Evolutionary conservation across 2,329 filamentous ascomycete species (phyloP).

Genomic region (Bipolaris gigantea): DNA sequence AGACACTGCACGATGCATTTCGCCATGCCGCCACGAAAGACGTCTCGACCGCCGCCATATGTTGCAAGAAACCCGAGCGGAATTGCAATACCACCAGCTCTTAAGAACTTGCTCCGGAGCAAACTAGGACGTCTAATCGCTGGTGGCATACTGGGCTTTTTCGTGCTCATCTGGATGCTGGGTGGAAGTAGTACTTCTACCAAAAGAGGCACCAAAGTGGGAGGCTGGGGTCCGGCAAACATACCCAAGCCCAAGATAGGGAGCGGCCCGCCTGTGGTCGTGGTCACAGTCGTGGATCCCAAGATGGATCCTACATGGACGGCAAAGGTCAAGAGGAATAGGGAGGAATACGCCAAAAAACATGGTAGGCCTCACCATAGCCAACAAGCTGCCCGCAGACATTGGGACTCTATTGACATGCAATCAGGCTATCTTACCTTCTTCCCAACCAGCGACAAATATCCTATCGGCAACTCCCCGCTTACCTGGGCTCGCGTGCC

Average conservation of each 20-base stretch:
- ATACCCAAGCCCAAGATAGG: conserved; percentile 45
- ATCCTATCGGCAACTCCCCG: conserved; percentile 63
- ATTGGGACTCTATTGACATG: background rate
- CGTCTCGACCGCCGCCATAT: conserved; percentile 74
- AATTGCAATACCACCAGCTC: conserved; percentile 47
- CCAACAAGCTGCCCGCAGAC: background rate
- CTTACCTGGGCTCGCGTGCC: conserved; percentile 76
- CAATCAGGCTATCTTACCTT: conserved; percentile 78
- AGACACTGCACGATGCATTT: conserved; percentile 67
- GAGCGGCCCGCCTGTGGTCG: conserved; percentile 61
- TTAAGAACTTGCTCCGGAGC: conserved; percentile 53
- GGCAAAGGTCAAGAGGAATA: conserved; percentile 76
- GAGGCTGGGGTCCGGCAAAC: conserved; percentile 15
- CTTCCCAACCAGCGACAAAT: conserved; percentile 75
- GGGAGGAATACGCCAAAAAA: conserved; percentile 78
- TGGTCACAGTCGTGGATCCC: conserved; percentile 83
- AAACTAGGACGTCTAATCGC: conserved; percentile 62
- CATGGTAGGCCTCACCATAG: conserved; percentile 63
- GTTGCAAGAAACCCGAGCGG: conserved; percentile 58
- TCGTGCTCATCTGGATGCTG: conserved; percentile 49
- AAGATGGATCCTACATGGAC: conserved; percentile 67
- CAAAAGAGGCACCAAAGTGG: conserved; percentile 13
- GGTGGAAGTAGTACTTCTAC: conserved; percentile 30
- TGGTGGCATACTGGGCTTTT: conserved; percentile 58
- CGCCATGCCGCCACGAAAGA: conserved; percentile 84